phyloP scores from a whole-genome alignment of 129 eudicot species.

The Flaveria brownii region DNA sequence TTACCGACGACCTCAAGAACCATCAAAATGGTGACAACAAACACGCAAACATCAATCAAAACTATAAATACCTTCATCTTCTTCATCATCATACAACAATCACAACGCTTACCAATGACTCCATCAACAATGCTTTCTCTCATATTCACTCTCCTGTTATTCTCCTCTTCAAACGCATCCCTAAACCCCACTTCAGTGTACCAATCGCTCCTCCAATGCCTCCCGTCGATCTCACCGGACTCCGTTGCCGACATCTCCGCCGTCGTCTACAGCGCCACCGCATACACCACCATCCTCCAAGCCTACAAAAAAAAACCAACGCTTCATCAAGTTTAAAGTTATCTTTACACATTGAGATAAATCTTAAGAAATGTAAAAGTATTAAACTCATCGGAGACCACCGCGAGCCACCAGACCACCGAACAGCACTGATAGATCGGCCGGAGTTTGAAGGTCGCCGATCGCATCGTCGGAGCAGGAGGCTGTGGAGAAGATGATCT shows the following conservation, averaged over 20 bases:
- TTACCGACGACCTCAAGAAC: conserved; percentile 26
- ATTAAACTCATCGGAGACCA: too few relatives aligned
- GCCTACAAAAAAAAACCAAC: conserved; percentile 30
- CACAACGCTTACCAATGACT: conserved; percentile 15
- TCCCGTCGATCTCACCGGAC: conserved; percentile 26
- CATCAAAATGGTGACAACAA: background rate
- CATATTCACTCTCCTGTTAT: conserved; percentile 13
- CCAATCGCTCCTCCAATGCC: conserved; percentile 31
- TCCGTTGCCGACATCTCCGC: conserved; percentile 16
- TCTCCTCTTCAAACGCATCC: conserved; percentile 16
- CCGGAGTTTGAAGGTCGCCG: too few relatives aligned
- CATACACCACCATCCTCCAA: conserved; percentile 32
- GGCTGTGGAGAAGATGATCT: too few relatives aligned
- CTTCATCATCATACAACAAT: background rate
- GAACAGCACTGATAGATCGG: too few relatives aligned
- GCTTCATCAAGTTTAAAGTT: background rate
- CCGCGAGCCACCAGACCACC: too few relatives aligned
- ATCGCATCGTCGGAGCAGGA: too few relatives aligned
- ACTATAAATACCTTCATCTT: conserved; percentile 18
- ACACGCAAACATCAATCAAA: conserved; percentile 29
- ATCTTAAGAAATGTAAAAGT: too few relatives aligned
- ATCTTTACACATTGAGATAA: too few relatives aligned
- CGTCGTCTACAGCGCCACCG: conserved; percentile 31
- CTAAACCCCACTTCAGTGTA: conserved; percentile 25
- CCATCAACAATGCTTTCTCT: conserved; percentile 16